Percentiles rank a stretch among this genome's conserved stretches.
These are phyloP conservation scores for Sphagnum magellanicum DNA, from an alignment of 228 moss, liverwort and hornwort genomes.

Conservation along the genomic window DNA sequence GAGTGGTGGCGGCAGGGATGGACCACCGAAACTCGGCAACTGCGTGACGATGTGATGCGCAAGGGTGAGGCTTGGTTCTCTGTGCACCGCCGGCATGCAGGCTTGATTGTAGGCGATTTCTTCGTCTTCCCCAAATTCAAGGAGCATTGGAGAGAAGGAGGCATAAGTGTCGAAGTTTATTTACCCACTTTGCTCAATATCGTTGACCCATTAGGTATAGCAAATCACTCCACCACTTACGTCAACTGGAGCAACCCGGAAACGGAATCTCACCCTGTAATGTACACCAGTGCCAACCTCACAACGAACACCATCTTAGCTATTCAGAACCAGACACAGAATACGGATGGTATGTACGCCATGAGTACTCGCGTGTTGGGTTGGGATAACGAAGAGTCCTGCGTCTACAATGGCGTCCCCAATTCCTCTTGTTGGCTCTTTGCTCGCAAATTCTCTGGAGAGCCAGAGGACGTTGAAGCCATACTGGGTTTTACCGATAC, in stretches of 20 bases:
- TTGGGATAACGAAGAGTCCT: neutral
- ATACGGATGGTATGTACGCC: neutral
- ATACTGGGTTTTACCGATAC: too few species aligned
- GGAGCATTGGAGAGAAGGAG: slow-evolving; percentile 4
- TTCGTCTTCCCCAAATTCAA: neutral
- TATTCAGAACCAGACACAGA: neutral
- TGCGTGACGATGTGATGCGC: slow-evolving; percentile 2
- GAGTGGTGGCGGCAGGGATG: neutral
- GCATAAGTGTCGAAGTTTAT: slow-evolving; percentile 17
- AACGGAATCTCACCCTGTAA: neutral
- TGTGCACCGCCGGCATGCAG: slow-evolving; percentile 10
- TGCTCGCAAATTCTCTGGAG: neutral
- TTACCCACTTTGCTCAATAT: slow-evolving; percentile 16
- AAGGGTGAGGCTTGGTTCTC: slow-evolving; percentile 35
- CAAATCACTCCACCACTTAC: slow-evolving; percentile 21
- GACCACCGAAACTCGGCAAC: neutral
- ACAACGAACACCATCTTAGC: neutral
- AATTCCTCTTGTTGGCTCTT: neutral
- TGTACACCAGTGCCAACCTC: neutral
- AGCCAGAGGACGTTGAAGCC: neutral
- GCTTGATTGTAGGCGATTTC: slow-evolving; percentile 5
- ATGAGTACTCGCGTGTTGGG: neutral
- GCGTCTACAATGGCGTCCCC: neutral
- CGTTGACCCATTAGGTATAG: slow-evolving; percentile 10
- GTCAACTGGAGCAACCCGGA: slow-evolving; percentile 11